Evolutionary conservation across 805 yeast genomes (phyloP), one percentile per base, ranked within the genome.

Genomic region (Nakazawaea anatomiae): DNA sequence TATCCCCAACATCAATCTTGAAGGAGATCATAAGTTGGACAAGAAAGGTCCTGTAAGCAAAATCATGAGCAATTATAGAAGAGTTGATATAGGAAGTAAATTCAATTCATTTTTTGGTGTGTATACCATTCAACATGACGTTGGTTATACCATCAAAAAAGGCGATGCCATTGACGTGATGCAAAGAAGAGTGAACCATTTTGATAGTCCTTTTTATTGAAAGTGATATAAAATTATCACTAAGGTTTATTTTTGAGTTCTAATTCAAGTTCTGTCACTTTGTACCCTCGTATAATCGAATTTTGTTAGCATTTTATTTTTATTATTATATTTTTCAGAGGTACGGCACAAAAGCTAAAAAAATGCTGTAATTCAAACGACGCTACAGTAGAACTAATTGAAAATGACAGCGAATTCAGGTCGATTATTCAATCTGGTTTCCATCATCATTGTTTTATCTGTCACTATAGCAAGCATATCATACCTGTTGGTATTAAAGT

Each of bases 91-190:
- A 27, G 56, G 60, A 1, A 54, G 46, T 30, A 62, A 61, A 4
- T 61, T 52, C 49, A 39, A 51, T 6, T 39, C 61, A 1, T 62
- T 60, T 48, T 65, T 64, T 52, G 68, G 69, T 5, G 53, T 61
- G 31, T 64, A 64, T 36, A 53, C 58, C 27, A 51, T 64, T 10
- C 63, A 62, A 34, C 62, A 60, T 36, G 58, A 61, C 10, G 32
- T 46, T 18, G 53, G 52, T 4, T 57, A 57, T 39, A 44, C 45
- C 7, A 43, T 65, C 12, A 46, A 48, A 18, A 46, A 51, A 30
- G 66, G 67, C 2, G 68, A 65, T 51, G 41, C 48, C 7, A 40
- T 65, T 39, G 66, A 62, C 41, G 47, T 64, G 8, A 14, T 60
- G 12, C 42, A 38, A 30, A 55, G 58, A 43, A 53, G 48, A 41